Percentiles rank a stretch among this genome's conserved stretches.
phyloP scores from a whole-genome alignment of 176 grass and related monocot genomes.

The Olyra latifolia region DNA sequence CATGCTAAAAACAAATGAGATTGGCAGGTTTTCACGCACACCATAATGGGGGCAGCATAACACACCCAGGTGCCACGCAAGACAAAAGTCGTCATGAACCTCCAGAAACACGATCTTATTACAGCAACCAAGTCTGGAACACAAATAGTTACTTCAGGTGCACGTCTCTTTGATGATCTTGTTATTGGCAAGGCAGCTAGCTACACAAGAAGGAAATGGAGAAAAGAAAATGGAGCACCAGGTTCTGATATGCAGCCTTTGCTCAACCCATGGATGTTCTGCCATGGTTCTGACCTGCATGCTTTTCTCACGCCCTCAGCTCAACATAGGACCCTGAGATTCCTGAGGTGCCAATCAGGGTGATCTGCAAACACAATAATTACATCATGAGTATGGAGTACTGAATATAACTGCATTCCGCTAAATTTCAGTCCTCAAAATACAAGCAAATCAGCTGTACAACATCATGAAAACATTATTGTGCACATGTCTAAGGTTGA shows the following conservation, averaged over 20 bases:
- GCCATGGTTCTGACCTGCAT: neutral
- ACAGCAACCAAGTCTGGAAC: conserved; percentile 7
- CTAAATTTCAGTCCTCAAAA: neutral
- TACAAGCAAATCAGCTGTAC: neutral
- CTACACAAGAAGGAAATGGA: neutral
- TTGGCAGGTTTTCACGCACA: neutral
- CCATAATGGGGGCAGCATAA: neutral
- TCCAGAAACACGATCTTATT: conserved; percentile 30
- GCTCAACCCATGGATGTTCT: conserved; percentile 1
- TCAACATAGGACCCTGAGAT: conserved; percentile 97
- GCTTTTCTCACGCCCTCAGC: conserved; percentile 63
- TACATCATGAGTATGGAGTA: neutral
- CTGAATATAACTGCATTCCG: neutral
- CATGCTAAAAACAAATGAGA: neutral
- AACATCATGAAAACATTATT: neutral
- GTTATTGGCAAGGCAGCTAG: conserved; percentile 43
- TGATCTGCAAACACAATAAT: conserved; percentile 55
- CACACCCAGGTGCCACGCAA: neutral
- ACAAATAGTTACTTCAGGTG: neutral
- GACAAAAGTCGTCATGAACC: neutral
- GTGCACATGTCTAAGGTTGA: neutral
- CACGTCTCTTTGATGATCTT: neutral
- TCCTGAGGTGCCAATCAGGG: conserved; percentile 87
- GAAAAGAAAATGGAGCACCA: conserved; percentile 1
- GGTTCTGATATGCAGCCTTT: conserved; percentile 20